phyloP scores from a whole-genome alignment of 371 early-diverging fungal species.

The Pancytospora philotis region DNA sequence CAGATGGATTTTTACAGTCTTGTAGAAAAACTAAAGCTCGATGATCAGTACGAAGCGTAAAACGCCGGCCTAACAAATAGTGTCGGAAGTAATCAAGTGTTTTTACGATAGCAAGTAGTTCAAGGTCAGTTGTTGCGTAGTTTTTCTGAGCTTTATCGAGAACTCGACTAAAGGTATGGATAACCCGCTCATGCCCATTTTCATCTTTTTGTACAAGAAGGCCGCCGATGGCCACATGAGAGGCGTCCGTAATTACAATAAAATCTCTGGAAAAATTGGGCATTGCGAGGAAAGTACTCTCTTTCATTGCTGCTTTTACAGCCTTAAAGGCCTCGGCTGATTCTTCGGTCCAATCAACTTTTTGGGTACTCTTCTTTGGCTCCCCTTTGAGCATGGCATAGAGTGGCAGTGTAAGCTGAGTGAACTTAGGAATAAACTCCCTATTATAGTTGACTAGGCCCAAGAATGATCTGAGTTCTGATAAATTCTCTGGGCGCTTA shows the following conservation, averaged over 20 bases:
- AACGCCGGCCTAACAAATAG: conserved; percentile 32
- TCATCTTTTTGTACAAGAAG: conserved; percentile 35
- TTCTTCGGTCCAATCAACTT: too few relatives aligned
- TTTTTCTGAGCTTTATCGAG: conserved; percentile 26
- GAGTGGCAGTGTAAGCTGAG: neutral
- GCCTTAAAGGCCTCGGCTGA: too few relatives aligned
- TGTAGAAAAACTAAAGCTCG: conserved; percentile 27
- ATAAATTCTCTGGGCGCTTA: neutral
- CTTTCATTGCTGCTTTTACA: too few relatives aligned
- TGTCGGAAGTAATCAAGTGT: conserved; percentile 39
- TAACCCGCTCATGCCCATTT: neutral
- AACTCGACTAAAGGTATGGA: conserved; percentile 26
- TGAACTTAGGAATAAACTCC: conserved; percentile 21
- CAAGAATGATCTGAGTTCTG: conserved; percentile 26
- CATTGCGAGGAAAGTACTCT: conserved; percentile 2
- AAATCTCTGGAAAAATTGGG: conserved; percentile 30
- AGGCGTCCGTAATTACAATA: conserved; percentile 43
- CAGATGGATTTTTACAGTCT: conserved; percentile 7
- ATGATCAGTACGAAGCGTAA: conserved; percentile 44
- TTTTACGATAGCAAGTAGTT: conserved; percentile 26
- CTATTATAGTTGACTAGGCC: conserved; percentile 25
- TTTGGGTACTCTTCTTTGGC: neutral
- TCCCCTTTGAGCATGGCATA: neutral
- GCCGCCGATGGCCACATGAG: conserved; percentile 30
- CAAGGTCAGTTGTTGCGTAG: conserved; percentile 37